Conservation (phyloP, 208 protist genomes). For the Trypanosoma brucei region DNA sequence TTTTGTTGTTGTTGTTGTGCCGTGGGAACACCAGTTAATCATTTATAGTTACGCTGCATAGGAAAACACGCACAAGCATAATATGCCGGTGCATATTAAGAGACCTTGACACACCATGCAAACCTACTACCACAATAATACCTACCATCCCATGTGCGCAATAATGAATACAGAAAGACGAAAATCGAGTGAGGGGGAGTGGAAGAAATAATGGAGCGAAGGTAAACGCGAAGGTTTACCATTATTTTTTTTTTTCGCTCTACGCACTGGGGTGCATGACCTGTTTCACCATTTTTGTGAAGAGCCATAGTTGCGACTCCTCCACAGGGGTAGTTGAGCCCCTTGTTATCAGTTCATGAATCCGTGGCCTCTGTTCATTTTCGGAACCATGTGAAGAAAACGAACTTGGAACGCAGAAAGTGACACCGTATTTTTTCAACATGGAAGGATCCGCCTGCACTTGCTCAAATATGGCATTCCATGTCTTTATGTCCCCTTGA, state of each 20-base stretch:
- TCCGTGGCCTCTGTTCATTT: slow-evolving; percentile 23
- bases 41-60: no score
- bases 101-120: background rate
- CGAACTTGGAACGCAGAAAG: slow-evolving; percentile 54
- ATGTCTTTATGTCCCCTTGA: slow-evolving; percentile 34
- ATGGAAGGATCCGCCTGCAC: slow-evolving; percentile 35
- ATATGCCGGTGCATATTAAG: background rate
- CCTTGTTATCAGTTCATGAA: slow-evolving; percentile 22
- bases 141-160: background rate
- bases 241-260: background rate
- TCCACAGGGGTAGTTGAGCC: slow-evolving; percentile 21
- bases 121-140: background rate
- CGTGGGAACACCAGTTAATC: no score
- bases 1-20: background rate
- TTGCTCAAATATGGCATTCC: slow-evolving; percentile 41
- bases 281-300: slow-evolving; percentile 22
- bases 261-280: slow-evolving; percentile 4
- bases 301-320: slow-evolving; percentile 20
- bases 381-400: slow-evolving; percentile 29
- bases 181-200: background rate
- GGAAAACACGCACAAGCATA: no score
- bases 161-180: background rate
- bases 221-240: background rate
- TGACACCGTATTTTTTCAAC: slow-evolving; percentile 54
- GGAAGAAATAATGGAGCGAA: background rate